Conservation (phyloP, 257 asterid species). For the Fraxinus quadrangulata region DNA sequence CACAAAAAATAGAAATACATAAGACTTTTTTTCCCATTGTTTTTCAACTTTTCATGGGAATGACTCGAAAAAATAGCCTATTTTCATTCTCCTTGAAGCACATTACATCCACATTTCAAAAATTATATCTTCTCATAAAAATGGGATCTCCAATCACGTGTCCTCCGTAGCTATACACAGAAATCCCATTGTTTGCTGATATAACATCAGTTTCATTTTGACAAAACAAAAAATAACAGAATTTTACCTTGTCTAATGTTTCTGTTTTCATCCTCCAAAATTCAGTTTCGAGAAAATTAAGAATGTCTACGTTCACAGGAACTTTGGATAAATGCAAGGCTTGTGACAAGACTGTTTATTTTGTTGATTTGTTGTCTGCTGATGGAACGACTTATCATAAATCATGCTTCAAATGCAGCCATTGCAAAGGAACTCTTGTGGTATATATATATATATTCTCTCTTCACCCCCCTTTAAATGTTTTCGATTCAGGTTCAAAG, state of each 20-base stretch:
- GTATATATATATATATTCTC: conserved; percentile 17
- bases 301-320: conserved; percentile 47
- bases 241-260: background rate
- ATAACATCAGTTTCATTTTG: conserved; percentile 9
- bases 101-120: conserved; percentile 29
- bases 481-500: background rate
- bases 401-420: conserved; percentile 52
- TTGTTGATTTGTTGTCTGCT: conserved; percentile 46
- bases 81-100: conserved; percentile 28
- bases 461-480: background rate
- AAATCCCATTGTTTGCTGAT: background rate
- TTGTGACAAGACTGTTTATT: conserved; percentile 53
- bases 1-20: conserved; percentile 19
- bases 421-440: conserved; percentile 58
- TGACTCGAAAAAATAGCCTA: conserved; percentile 24
- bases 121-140: conserved; percentile 14
- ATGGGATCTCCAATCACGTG: conserved; percentile 53
- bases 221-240: background rate
- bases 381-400: conserved; percentile 49
- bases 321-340: conserved; percentile 57
- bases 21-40: background rate
- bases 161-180: conserved; percentile 10
- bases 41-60: background rate
- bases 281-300: background rate
- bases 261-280: background rate